Base-by-base conservation (phyloP, 2,329 filamentous ascomycete species). In the Epichloe bromicola region DNA sequence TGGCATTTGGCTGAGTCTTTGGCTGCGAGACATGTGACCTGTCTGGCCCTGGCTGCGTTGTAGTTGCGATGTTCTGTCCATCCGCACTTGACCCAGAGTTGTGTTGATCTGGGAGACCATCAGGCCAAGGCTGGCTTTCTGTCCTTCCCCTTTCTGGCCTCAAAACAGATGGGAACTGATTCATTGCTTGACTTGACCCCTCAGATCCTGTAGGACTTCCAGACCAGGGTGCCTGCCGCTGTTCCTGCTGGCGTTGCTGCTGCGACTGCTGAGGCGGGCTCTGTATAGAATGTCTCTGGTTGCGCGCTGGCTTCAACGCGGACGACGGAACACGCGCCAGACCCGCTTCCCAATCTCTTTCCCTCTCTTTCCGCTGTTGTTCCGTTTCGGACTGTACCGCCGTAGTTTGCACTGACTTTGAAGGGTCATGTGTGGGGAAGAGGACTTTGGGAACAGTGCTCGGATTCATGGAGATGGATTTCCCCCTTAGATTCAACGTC, bases 391-490 rank as follows among this genome's bases (percentile, higher is more conserved):
- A 7, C 17, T 23, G 30, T 39, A 14, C 36, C n/a, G 51, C 10
- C 5, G 20, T 30, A 7, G 36, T 46, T 33, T 51, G 23, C 15
- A 14, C 37, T 5, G 45, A 47, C 12, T 49, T 46, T 36, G 46
- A 38, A 0, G 58, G 54, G 14, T 58, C 50, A 15, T 58, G 46
- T 19, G 60, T 55, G 1, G 58, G 61, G n/a, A 58, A 57, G 1
- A 63, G 54, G 1, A 56, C 54, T 41, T 54, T 51, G 15, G 61
- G 60, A 12, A 58, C 55, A n/a, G 54, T 53, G 14, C 53, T 46
- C 5, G 53, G 55, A 2, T 56, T 51, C 4, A 64, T 53, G 34
- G 57, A 52, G 14, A 57, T 50, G 4, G 57, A 55, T 5, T 52
- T 51, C 8, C 58, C 52, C 17, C 57, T 60, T 10, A 50, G 11